phyloP scores from a whole-genome alignment of 2,329 filamentous ascomycete species.

The Talaromyces amestolkiae region DNA sequence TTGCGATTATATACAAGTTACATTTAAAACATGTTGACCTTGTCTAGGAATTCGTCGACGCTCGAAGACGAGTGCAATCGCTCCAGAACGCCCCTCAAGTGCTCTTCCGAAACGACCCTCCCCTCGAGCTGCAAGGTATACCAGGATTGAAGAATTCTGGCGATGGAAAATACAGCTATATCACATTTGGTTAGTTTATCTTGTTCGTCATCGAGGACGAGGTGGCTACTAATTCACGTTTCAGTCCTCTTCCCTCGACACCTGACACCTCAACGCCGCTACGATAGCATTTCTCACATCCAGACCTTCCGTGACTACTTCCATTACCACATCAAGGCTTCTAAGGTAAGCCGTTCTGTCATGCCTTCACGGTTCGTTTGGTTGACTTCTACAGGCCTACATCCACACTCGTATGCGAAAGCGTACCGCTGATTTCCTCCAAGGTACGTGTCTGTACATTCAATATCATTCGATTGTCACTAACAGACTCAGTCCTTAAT shows the following conservation, averaged over 20 bases:
- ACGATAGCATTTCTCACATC: slow-evolving; percentile 96
- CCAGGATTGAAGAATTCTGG: slow-evolving; percentile 74
- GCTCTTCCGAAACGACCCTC: slow-evolving; percentile 90
- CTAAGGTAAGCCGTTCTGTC: slow-evolving; percentile 61
- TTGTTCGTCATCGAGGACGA: neutral
- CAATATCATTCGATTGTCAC: slow-evolving; percentile 20
- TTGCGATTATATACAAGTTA: too few species aligned
- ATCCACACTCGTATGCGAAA: slow-evolving; percentile 98
- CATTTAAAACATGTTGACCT: neutral
- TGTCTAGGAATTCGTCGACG: slow-evolving; percentile 83
- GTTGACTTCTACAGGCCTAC: slow-evolving; percentile 63
- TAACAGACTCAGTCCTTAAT: slow-evolving; percentile 71
- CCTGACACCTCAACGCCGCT: slow-evolving; percentile 82
- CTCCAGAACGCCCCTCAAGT: slow-evolving; percentile 99
- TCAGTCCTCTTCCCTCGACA: slow-evolving; percentile 93
- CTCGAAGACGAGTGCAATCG: slow-evolving; percentile 70
- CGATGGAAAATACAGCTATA: slow-evolving; percentile 88
- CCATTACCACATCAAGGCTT: slow-evolving; percentile 99
- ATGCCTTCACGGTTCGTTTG: neutral
- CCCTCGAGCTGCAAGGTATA: slow-evolving; percentile 83
- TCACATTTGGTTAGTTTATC: slow-evolving; percentile 78
- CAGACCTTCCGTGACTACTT: slow-evolving; percentile 99
- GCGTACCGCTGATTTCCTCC: slow-evolving; percentile 95
- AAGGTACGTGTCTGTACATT: slow-evolving; percentile 61
- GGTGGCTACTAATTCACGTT: slow-evolving; percentile 19